Conservation (phyloP, 306 rosid species). For the Corylus heterophylla region DNA sequence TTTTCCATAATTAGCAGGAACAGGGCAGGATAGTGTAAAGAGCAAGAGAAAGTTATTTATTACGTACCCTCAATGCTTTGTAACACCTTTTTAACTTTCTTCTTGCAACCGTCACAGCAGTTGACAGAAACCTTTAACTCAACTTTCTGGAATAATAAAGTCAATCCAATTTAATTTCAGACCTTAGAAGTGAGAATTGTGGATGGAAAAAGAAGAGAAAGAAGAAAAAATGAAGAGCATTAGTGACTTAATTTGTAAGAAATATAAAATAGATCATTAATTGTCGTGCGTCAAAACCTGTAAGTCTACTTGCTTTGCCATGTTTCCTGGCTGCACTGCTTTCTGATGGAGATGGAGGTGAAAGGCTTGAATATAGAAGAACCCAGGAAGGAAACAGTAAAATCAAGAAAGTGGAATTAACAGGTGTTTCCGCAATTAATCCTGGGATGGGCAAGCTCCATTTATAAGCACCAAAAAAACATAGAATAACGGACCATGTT, state of each 20-base stretch:
- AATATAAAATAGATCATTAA: background rate
- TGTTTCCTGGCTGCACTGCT: conserved; percentile 1
- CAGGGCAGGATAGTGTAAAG: background rate
- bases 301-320: conserved; percentile 34
- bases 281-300: conserved; percentile 29
- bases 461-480: conserved; percentile 31
- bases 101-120: conserved; percentile 53
- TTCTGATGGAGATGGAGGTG: background rate
- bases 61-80: conserved; percentile 36
- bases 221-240: background rate
- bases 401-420: conserved; percentile 3
- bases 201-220: conserved; percentile 3
- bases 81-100: conserved; percentile 41
- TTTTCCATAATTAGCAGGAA: conserved; percentile 3
- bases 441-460: conserved; percentile 1
- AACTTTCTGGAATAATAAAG: conserved; percentile 32
- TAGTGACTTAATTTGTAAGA: too few relatives aligned
- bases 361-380: background rate
- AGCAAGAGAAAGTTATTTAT: background rate
- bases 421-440: background rate
- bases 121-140: conserved; percentile 43
- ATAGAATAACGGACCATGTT: conserved; percentile 14
- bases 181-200: background rate
- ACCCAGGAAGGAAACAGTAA: conserved; percentile 4
- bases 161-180: conserved; percentile 17